A percentile compares a stretch with the other conserved stretches of the same genome.
Conservation (phyloP, 805 yeast species). For the Wickerhamiella brachini region DNA sequence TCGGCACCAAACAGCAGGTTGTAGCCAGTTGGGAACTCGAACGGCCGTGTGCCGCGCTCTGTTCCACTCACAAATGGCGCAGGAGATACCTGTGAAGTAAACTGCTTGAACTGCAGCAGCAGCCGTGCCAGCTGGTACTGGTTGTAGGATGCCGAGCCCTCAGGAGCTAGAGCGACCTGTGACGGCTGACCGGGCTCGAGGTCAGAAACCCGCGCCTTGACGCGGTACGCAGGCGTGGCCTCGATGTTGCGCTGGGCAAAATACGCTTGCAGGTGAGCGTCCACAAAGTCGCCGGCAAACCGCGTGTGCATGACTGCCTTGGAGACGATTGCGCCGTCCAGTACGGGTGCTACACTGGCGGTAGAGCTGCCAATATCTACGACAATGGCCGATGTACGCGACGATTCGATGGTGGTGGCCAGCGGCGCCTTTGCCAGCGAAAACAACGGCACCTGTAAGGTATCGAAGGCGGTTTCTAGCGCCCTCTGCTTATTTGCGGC, state of each 20-base stretch:
- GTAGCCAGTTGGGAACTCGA: constrained; percentile 46
- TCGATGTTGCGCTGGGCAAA: constrained; percentile 27
- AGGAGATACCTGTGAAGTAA: constrained; percentile 34
- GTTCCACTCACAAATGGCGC: constrained; percentile 8
- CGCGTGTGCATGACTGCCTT: constrained; percentile 47
- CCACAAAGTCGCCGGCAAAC: constrained; percentile 76
- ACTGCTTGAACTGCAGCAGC: constrained; percentile 65
- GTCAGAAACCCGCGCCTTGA: constrained; percentile 22
- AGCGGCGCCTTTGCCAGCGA: constrained; percentile 71
- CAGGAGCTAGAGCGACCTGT: constrained; percentile 8
- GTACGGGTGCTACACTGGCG: constrained; percentile 43
- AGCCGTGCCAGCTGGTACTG: constrained; percentile 44
- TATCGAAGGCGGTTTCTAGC: constrained; percentile 58
- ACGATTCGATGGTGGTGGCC: constrained; percentile 76
- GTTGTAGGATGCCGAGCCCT: constrained; percentile 36
- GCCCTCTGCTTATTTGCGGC: constrained; percentile 51
- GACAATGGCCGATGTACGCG: constrained; percentile 72
- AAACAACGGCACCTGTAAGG: constrained; percentile 63
- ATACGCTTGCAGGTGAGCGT: constrained; percentile 43
- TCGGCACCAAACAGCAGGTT: constrained; percentile 38
- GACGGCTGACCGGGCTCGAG: constrained; percentile 27
- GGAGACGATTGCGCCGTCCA: constrained; percentile 18
- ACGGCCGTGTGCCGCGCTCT: constrained; percentile 36
- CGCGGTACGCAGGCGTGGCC: constrained; percentile 24
- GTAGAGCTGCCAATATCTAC: constrained; percentile 77